Percentiles rank a stretch among this genome's conserved stretches.
Conservation (phyloP, 257 asterid species). For the Echites panduratus region DNA sequence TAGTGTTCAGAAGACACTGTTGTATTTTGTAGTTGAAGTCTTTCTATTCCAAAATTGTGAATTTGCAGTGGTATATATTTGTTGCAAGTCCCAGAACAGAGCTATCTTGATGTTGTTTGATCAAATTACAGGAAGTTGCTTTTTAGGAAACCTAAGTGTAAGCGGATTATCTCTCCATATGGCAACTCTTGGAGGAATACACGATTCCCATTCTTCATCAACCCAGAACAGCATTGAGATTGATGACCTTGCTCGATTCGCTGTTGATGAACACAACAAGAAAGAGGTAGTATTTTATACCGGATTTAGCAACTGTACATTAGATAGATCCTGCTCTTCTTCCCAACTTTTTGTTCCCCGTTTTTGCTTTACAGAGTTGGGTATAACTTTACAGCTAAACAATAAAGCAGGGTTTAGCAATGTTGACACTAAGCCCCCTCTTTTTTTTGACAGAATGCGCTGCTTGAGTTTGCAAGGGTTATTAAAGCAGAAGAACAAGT, state of each 20-base stretch:
- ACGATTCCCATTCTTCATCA: conserved; percentile 31
- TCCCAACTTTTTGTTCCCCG: not conserved
- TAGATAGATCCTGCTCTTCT: not conserved
- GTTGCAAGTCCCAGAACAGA: not conserved
- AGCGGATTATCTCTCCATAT: conserved; percentile 20
- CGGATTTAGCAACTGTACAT: not conserved
- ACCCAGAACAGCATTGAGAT: conserved; percentile 30
- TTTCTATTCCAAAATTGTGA: not conserved
- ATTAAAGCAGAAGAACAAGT: conserved; percentile 71
- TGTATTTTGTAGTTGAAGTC: not conserved
- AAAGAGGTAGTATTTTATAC: conserved; percentile 38
- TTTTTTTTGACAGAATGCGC: conserved; percentile 42
- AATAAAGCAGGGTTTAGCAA: no score
- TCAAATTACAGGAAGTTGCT: not conserved
- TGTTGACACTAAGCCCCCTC: not conserved
- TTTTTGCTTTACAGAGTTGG: no score
- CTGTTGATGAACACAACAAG: conserved; percentile 64
- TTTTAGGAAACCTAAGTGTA: not conserved
- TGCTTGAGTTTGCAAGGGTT: conserved; percentile 76
- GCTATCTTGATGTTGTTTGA: not conserved
- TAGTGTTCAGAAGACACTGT: not conserved
- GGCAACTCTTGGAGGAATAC: conserved; percentile 62
- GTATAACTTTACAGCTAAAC: no score
- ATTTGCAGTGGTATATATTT: not conserved
- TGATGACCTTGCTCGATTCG: conserved; percentile 64